These are phyloP conservation scores for Eucalyptus pauciflora DNA, from an alignment of 345 rosid species.

Conservation along the genomic window DNA sequence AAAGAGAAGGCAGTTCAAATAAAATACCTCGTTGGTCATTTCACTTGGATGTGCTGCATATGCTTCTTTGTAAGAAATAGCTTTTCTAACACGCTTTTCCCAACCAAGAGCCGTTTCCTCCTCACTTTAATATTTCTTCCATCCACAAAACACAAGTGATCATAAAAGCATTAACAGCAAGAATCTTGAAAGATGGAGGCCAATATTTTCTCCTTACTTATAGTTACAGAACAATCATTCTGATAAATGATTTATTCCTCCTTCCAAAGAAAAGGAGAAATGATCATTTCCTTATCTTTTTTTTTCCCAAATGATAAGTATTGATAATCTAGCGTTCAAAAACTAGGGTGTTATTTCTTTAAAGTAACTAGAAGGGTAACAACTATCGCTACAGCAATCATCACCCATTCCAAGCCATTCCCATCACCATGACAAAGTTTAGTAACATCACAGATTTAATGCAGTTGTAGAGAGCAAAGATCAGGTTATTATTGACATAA, in stretches of 20 bases:
- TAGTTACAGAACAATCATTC: neutral
- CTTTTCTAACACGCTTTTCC: constrained; percentile 89
- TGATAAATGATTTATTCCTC: neutral
- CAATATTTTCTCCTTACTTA: neutral
- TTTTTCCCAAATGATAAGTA: neutral
- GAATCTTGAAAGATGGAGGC: neutral
- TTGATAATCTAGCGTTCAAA: neutral
- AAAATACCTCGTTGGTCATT: constrained; percentile 49
- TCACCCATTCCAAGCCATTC: neutral
- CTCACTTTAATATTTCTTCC: constrained; percentile 85
- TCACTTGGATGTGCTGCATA: constrained; percentile 57
- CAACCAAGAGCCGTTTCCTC: constrained; percentile 96
- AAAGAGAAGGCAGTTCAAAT: neutral
- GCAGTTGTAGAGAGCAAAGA: neutral
- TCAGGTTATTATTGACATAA: neutral
- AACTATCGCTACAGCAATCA: neutral
- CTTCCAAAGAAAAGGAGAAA: neutral
- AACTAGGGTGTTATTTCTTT: neutral
- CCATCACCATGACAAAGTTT: neutral
- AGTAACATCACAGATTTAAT: neutral
- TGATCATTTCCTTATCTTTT: neutral
- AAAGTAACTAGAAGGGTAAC: neutral
- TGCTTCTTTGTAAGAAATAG: constrained; percentile 88
- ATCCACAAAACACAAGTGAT: constrained; percentile 32
- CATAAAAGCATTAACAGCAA: neutral